phyloP scores from a whole-genome alignment of 495 filamentous ascomycete genomes.

The Neurospora sp. region DNA sequence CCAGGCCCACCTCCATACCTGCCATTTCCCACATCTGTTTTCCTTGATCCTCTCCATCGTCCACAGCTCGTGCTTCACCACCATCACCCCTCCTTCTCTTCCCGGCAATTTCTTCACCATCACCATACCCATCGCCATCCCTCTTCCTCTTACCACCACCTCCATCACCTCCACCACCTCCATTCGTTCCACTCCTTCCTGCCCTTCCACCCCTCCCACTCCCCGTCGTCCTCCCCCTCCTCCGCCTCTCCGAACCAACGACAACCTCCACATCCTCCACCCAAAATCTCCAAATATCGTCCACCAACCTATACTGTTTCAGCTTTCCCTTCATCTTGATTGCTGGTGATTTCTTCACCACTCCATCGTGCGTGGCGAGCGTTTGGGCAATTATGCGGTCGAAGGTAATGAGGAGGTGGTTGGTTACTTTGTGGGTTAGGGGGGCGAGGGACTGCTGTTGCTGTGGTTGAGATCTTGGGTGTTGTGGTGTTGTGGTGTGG shows the following conservation, averaged over 20 bases:
- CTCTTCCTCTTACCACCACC: neutral
- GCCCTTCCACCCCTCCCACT: neutral
- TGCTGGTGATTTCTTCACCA: neutral
- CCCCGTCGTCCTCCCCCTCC: neutral
- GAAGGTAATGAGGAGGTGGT: neutral
- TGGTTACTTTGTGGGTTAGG: neutral
- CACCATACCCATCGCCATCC: neutral
- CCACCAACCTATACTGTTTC: neutral
- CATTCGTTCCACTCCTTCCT: neutral
- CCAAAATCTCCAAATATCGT: slow-evolving; percentile 1
- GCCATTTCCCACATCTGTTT: too few relatives aligned
- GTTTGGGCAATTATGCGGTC: neutral
- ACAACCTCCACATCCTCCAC: neutral
- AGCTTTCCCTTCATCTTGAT: neutral
- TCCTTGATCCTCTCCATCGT: neutral
- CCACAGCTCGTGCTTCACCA: neutral
- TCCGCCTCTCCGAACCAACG: neutral
- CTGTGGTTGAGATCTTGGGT: neutral
- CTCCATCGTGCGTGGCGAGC: neutral
- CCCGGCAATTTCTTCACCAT: neutral
- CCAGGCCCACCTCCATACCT: neutral
- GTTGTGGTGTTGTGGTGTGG: neutral
- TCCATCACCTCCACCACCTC: neutral
- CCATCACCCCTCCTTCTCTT: neutral
- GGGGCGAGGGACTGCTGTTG: neutral